phyloP scores from a whole-genome alignment of 164 flowering plant species.

The Tetracentron sinense region DNA sequence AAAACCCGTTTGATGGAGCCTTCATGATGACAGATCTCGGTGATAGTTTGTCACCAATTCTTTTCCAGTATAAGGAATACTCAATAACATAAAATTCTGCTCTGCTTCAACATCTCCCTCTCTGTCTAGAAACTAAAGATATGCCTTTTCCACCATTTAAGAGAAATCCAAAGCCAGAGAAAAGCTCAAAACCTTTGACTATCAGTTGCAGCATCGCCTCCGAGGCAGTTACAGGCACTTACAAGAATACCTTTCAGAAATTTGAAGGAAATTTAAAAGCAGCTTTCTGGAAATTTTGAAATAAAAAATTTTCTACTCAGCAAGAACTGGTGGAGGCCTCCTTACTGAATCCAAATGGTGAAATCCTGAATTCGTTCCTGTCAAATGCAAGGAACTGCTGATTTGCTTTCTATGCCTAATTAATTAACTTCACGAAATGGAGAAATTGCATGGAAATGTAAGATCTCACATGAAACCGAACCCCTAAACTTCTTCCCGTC shows the following conservation, averaged over 20 bases:
- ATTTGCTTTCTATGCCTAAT: neutral
- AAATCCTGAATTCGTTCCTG: neutral
- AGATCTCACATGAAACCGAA: neutral
- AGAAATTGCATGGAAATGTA: neutral
- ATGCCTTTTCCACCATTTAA: neutral
- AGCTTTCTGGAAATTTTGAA: too few species aligned
- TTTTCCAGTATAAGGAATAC: neutral
- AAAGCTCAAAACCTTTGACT: neutral
- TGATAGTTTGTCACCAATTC: neutral
- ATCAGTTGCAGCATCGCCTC: neutral
- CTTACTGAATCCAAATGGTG: neutral
- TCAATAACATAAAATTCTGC: too few species aligned
- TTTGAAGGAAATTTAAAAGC: neutral
- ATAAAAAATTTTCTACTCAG: neutral
- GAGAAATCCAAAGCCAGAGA: neutral
- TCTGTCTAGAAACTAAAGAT: neutral
- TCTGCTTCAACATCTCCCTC: neutral
- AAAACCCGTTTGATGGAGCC: constrained; percentile 66
- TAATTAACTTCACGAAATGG: neutral
- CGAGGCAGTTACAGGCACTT: neutral
- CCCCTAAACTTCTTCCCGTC: neutral
- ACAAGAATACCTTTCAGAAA: neutral
- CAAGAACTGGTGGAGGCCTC: neutral
- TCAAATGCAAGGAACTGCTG: neutral
- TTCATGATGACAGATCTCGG: constrained; percentile 46